These are phyloP conservation scores for Zasmidium citrigriseum DNA, from an alignment of 2,329 filamentous ascomycete genomes.

Conservation along the genomic window DNA sequence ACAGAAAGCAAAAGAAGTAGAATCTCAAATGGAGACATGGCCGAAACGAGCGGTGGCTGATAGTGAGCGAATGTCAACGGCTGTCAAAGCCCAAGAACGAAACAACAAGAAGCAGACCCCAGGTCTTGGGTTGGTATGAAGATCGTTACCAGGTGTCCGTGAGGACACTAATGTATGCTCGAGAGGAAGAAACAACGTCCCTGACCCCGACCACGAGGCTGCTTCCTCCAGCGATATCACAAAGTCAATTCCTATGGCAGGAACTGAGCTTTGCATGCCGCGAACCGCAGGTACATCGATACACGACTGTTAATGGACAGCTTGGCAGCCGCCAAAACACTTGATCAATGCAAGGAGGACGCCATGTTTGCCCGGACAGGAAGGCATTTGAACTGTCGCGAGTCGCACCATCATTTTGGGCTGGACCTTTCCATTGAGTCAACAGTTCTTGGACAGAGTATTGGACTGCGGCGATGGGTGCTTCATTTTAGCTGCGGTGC, in stretches of 20 bases:
- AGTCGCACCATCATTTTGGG: conserved; percentile 8
- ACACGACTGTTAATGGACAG: neutral
- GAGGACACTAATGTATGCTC: neutral
- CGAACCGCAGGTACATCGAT: neutral
- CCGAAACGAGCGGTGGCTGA: neutral
- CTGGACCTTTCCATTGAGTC: conserved; percentile 4
- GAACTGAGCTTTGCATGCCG: neutral
- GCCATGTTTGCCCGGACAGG: conserved; percentile 7
- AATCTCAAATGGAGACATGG: conserved; percentile 16
- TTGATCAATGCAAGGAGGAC: conserved; percentile 9
- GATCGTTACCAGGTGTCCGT: neutral
- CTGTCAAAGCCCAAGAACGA: neutral
- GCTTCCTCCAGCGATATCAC: neutral
- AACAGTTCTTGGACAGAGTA: conserved; percentile 11
- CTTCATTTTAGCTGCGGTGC: conserved; percentile 14
- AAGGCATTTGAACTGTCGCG: conserved; percentile 12
- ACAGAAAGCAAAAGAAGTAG: conserved; percentile 13
- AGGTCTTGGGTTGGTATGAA: neutral
- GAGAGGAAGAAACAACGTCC: neutral
- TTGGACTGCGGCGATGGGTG: conserved; percentile 13
- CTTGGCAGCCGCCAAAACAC: neutral
- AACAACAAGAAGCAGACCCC: neutral
- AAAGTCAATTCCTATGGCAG: neutral
- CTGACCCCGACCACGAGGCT: neutral
- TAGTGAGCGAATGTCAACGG: conserved; percentile 2